phyloP scores from a whole-genome alignment of 2,329 filamentous ascomycete species.

The Gaeumannomyces tritici region DNA sequence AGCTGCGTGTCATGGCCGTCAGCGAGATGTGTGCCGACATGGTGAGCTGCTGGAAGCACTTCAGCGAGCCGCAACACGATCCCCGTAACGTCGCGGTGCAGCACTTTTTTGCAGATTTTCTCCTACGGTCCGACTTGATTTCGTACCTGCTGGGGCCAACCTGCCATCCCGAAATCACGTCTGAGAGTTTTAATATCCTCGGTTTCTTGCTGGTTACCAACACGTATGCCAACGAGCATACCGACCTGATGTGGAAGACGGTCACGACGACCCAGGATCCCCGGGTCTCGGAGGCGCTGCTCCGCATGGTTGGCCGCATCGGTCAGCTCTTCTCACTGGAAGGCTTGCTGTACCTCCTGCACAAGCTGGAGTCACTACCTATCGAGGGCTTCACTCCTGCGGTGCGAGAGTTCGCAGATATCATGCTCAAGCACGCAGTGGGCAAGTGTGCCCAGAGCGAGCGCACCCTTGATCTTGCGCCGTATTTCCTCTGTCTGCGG shows the following conservation, averaged over 20 bases:
- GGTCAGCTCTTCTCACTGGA: constrained; percentile 36
- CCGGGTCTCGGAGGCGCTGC: constrained; percentile 70
- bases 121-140: constrained; percentile 62
- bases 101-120: constrained; percentile 57
- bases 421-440: constrained; percentile 38
- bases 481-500: constrained; percentile 48
- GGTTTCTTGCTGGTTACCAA: constrained; percentile 77
- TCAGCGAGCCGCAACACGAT: constrained; percentile 35
- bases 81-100: constrained; percentile 38
- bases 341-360: constrained; percentile 54
- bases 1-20: constrained; percentile 72
- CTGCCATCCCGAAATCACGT: constrained; percentile 84
- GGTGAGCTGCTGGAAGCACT: constrained; percentile 53
- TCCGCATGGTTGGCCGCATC: constrained; percentile 50
- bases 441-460: constrained; percentile 27
- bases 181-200: constrained; percentile 71
- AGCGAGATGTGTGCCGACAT: constrained; percentile 64
- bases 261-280: constrained; percentile 75
- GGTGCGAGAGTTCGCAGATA: constrained; percentile 53
- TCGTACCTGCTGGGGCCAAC: constrained; percentile 84
- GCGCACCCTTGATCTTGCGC: constrained; percentile 24
- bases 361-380: constrained; percentile 58
- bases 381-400: constrained; percentile 51
- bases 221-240: constrained; percentile 61
- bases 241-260: constrained; percentile 76